Base-by-base conservation (phyloP, 2,329 filamentous ascomycete species). In the Fusarium pininemorale region DNA sequence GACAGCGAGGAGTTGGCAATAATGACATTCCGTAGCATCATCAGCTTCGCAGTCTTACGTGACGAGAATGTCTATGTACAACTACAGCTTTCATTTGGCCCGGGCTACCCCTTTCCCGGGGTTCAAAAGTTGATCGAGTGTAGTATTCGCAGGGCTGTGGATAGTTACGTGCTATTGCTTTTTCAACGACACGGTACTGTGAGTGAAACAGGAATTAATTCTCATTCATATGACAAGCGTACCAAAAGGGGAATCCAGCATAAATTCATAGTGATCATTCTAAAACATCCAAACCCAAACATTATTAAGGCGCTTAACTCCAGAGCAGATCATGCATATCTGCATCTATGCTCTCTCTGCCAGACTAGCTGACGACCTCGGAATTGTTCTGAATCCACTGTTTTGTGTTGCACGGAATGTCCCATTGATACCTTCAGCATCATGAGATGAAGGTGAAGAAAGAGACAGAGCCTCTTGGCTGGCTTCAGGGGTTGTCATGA, bases 51-150 rank as follows among this genome's bases (percentile, higher is more conserved):
- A 44, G 80, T 79, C 35, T 42, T 81, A 22, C 75, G 77, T 2
- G 79, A 66, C 11, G 78, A 80, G n/a, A 80, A 82, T 61, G 77
- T 77, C 11, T 72, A 78, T 9, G 76, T 81, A 16, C 77, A 81
- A 75, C 74, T 82, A 1, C 80, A 82, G 70, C 77, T 81, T 13
- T 77, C 80, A 6, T 66, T 82, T 24, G 75, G 75, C 38, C 73
- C 80, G 15, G 78, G 79, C 5, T 76, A 80, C 41, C 66, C 45
- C 41, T 60, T 82, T 10, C 75, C 79, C 9, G 63, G 76, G 61
- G 79, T 81, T 28, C 75, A 77, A 3, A 74, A 78, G 15, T 54
- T 81, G 45, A 81, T 82, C 28, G 78, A 82, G 61, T 66, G 66
- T 15, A 64, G 65, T 6, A 53, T 74, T 32, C 60, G 64, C n/a